phyloP scores from a whole-genome alignment of 352 stramenopile genomes.

The Phytophthora sp. region DNA sequence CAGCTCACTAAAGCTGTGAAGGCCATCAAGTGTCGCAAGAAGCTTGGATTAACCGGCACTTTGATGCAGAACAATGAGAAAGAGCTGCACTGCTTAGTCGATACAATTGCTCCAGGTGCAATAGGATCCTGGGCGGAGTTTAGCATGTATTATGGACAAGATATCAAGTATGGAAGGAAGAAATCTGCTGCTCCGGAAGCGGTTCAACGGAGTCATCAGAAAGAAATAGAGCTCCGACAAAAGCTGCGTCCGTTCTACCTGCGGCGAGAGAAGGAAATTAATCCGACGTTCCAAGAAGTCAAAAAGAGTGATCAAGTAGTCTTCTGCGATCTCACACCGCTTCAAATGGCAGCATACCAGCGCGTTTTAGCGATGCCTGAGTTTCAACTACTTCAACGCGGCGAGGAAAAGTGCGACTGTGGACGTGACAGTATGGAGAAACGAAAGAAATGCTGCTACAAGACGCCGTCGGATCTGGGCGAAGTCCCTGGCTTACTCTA shows the following conservation, averaged over 20 bases:
- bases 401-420: slow-evolving; percentile 74
- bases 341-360: slow-evolving; percentile 74
- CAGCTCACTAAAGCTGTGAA: slow-evolving; percentile 90
- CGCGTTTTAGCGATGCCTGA: slow-evolving; percentile 75
- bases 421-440: slow-evolving; percentile 59
- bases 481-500: slow-evolving; percentile 51
- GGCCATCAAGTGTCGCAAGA: slow-evolving; percentile 59
- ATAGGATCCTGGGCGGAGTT: slow-evolving; percentile 75
- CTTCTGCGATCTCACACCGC: slow-evolving; percentile 77
- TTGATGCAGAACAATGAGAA: slow-evolving; percentile 90
- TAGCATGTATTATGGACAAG: slow-evolving; percentile 76
- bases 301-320: slow-evolving; percentile 84
- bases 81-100: slow-evolving; percentile 78
- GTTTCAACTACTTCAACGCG: slow-evolving; percentile 67
- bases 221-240: slow-evolving; percentile 69
- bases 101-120: slow-evolving; percentile 72
- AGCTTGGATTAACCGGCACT: slow-evolving; percentile 90
- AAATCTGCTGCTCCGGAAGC: slow-evolving; percentile 73
- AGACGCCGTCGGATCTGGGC: slow-evolving; percentile 41
- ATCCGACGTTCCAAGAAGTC: slow-evolving; percentile 70
- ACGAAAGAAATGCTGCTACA: slow-evolving; percentile 73
- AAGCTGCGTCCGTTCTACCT: slow-evolving; percentile 73
- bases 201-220: slow-evolving; percentile 63
- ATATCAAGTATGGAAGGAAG: slow-evolving; percentile 87
- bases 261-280: slow-evolving; percentile 75